Conservation (phyloP, 1,139 yeast genomes). For the Geotrichum klebahnii region DNA sequence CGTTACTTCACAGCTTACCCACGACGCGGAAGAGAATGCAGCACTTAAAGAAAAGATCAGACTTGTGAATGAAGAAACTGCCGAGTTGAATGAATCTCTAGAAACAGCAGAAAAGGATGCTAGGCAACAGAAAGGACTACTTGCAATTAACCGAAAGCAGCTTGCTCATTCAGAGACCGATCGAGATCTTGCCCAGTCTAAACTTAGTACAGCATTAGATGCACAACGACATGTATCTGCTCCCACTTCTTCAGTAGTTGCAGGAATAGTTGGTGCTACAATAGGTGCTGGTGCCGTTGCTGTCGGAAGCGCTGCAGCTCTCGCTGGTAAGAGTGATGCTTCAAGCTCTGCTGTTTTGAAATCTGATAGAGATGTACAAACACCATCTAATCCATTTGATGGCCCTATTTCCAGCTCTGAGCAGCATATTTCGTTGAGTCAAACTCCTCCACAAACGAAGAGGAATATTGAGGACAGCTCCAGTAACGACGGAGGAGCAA, state of each 20-base stretch:
- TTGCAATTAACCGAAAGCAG: conserved; percentile 66
- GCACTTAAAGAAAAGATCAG: conserved; percentile 65
- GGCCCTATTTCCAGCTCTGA: conserved; percentile 8
- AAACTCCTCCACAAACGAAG: conserved; percentile 11
- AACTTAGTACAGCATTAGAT: conserved; percentile 38
- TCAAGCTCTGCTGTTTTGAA: conserved; percentile 7
- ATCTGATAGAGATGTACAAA: background rate
- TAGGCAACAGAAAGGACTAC: conserved; percentile 58
- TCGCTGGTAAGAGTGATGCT: no score
- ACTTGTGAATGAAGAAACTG: conserved; percentile 60
- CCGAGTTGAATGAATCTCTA: conserved; percentile 54
- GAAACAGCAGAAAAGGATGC: conserved; percentile 51
- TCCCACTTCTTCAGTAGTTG: conserved; percentile 21
- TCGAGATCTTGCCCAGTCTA: conserved; percentile 46
- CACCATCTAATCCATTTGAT: conserved; percentile 18
- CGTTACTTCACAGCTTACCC: conserved; percentile 56
- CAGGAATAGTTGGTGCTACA: conserved; percentile 25
- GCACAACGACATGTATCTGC: conserved; percentile 34
- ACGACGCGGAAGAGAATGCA: conserved; percentile 62
- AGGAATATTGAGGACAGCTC: conserved; percentile 32
- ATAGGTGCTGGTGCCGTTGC: conserved; percentile 15
- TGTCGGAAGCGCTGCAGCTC: conserved; percentile 22
- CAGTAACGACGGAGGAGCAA: conserved; percentile 30
- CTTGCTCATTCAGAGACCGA: conserved; percentile 54
- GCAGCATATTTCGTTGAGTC: conserved; percentile 6